Percentiles rank a stretch among this genome's conserved stretches.
These are phyloP conservation scores for Epichloe baconii DNA, from an alignment of 2,329 filamentous ascomycete genomes.

Conservation along the genomic window DNA sequence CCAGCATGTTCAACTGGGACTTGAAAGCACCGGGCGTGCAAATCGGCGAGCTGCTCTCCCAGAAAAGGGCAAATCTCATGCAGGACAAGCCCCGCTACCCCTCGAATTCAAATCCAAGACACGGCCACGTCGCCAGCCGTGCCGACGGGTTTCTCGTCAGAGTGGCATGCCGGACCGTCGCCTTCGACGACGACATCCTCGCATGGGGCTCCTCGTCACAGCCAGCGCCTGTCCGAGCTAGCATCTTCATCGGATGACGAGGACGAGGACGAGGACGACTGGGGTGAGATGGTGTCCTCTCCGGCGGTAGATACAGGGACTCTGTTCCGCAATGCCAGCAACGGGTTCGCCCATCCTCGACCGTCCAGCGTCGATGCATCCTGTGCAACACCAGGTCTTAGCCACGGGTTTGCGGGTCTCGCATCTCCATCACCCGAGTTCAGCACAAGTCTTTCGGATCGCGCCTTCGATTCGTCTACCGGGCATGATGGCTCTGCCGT, in stretches of 20 bases:
- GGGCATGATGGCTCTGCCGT: not conserved
- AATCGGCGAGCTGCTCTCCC: slow-evolving; percentile 25
- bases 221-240: not conserved
- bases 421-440: not conserved
- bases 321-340: not conserved
- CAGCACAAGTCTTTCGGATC: no score
- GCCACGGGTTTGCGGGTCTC: not conserved
- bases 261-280: slow-evolving; percentile 35
- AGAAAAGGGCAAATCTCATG: slow-evolving; percentile 10
- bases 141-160: not conserved
- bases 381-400: no score
- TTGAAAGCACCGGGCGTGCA: slow-evolving; percentile 36
- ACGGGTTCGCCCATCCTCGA: not conserved
- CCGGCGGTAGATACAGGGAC: slow-evolving; percentile 9
- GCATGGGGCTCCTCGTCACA: not conserved
- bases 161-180: not conserved
- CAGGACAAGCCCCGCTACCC: slow-evolving; percentile 9
- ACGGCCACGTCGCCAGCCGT: slow-evolving; percentile 5
- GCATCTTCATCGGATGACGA: not conserved
- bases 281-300: slow-evolving; percentile 45
- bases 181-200: not conserved
- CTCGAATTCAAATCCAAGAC: no score
- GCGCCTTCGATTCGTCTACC: not conserved
- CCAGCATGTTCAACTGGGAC: slow-evolving; percentile 49
- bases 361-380: no score